Evolutionary conservation across 257 asterid genomes (phyloP).

Genomic region (Solanum raphanifolium): DNA sequence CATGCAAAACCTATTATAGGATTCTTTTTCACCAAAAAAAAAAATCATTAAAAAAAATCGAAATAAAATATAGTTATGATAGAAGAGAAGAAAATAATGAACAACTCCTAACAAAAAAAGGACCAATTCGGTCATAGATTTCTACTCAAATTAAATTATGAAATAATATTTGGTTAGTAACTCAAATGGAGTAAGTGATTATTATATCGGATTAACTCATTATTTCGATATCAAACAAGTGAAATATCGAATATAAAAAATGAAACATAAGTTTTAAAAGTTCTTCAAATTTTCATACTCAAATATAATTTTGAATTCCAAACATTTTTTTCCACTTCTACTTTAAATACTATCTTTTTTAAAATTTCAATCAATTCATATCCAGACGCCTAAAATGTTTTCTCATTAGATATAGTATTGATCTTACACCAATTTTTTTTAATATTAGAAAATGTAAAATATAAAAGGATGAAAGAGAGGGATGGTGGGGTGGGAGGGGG

Average conservation of each 20-base stretch:
- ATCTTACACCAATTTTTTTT: background rate
- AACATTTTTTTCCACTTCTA: background rate
- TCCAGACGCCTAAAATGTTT: background rate
- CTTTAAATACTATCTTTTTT: background rate
- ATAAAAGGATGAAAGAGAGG: background rate
- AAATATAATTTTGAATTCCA: background rate
- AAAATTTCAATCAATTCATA: background rate
- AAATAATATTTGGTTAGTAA: too few species aligned
- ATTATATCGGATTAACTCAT: background rate
- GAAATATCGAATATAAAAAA: background rate
- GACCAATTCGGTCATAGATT: too few species aligned
- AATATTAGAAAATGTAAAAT: background rate
- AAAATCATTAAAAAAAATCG: too few species aligned
- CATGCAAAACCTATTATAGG: too few species aligned
- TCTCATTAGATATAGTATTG: background rate
- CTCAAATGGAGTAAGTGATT: too few species aligned
- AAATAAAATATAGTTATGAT: too few species aligned
- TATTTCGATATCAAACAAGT: background rate
- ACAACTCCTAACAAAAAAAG: too few species aligned
- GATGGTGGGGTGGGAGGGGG: background rate
- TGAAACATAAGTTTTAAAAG: too few species aligned
- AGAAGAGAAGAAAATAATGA: too few species aligned
- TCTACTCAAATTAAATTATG: too few species aligned
- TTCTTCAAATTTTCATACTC: background rate
- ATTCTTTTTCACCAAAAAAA: too few species aligned